A percentile compares a stretch with the other conserved stretches of the same genome.
These are phyloP conservation scores for Jamesozyma lodderae DNA, from an alignment of 805 yeast genomes.

Conservation along the genomic window DNA sequence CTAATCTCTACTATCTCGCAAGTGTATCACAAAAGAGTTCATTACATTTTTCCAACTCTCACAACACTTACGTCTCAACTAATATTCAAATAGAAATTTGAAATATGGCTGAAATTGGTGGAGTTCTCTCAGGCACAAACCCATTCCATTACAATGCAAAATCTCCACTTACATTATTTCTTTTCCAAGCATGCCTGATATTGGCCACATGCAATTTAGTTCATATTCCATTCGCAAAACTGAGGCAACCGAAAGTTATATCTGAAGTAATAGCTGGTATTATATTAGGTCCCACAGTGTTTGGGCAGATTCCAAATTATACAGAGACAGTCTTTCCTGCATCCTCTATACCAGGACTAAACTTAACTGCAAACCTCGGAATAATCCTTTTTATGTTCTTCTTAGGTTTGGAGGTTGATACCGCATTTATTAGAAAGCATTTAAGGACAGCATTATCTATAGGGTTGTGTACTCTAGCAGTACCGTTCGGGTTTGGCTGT, in stretches of 20 bases:
- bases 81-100: too few species aligned
- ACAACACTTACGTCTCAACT: too few species aligned
- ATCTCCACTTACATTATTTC: constrained; percentile 58
- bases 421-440: constrained; percentile 53
- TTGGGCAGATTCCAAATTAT: constrained; percentile 65
- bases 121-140: constrained; percentile 62
- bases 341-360: constrained; percentile 52
- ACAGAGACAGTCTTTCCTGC: constrained; percentile 56
- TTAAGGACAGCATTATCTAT: constrained; percentile 54
- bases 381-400: constrained; percentile 66
- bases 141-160: constrained; percentile 53
- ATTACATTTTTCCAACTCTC: too few species aligned
- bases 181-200: constrained; percentile 61
- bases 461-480: constrained; percentile 62
- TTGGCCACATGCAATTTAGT: constrained; percentile 49
- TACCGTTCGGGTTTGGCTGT: constrained; percentile 77
- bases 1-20: too few species aligned
- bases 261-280: constrained; percentile 77
- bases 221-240: constrained; percentile 48
- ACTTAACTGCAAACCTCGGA: constrained; percentile 65
- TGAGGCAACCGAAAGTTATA: constrained; percentile 72
- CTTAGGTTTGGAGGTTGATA: constrained; percentile 73
- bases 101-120: constrained; percentile 40
- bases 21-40: too few species aligned
- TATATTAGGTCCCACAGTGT: constrained; percentile 62